Evolutionary conservation across 768 basidiomycete genomes (phyloP).

Genomic region (Lactarius deliciosus): DNA sequence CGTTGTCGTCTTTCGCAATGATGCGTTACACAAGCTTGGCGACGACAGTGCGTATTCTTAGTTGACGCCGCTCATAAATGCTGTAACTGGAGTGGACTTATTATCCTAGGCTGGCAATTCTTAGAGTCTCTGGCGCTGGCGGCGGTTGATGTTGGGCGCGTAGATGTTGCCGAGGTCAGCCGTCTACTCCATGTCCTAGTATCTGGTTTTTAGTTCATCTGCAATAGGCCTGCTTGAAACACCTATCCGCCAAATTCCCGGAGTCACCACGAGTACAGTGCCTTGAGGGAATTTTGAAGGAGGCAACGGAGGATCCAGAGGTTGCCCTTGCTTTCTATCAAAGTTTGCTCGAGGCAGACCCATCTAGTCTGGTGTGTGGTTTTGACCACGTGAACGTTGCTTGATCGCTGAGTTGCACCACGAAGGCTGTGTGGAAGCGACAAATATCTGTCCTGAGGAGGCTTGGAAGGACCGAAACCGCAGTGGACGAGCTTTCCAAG

Average conservation of each 20-base stretch:
- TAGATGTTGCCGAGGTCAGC: conserved; percentile 71
- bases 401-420: not conserved
- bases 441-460: conserved; percentile 69
- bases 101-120: conserved; percentile 65
- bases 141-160: conserved; percentile 68
- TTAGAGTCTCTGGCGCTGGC: conserved; percentile 80
- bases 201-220: not conserved
- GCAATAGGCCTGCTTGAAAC: conserved; percentile 58
- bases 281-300: conserved; percentile 76
- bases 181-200: conserved; percentile 31
- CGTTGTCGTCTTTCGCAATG: conserved; percentile 34
- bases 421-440: conserved; percentile 76
- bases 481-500: conserved; percentile 66
- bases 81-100: not conserved
- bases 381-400: not conserved
- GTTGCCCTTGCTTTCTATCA: conserved; percentile 65
- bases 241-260: conserved; percentile 66
- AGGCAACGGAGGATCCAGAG: conserved; percentile 58
- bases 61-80: not conserved
- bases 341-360: conserved; percentile 56
- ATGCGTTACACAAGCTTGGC: conserved; percentile 34
- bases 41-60: conserved; percentile 35
- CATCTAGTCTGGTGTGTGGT: conserved; percentile 65
- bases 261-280: conserved; percentile 77
- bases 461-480: conserved; percentile 59